Evolutionary conservation across 495 filamentous ascomycete species (phyloP).

Genomic region (Glutinoglossum americanum): DNA sequence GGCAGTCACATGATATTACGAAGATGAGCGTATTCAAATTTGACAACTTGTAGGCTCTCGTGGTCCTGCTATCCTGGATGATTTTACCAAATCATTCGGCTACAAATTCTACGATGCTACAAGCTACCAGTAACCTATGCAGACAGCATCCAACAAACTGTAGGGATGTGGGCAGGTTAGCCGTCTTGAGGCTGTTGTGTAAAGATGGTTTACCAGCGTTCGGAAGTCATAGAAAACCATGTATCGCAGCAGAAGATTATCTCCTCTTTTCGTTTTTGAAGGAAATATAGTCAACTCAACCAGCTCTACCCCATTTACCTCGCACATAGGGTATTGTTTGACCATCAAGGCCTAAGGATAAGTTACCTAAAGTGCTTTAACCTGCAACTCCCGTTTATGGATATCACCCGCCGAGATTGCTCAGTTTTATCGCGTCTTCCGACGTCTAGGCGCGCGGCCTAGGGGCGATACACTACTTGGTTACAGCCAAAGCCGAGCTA

Average conservation of each 20-base stretch:
- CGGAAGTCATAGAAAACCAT: neutral
- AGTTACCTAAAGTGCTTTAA: no score
- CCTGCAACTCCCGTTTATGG: no score
- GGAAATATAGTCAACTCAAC: neutral
- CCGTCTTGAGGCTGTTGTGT: neutral
- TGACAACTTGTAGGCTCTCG: slow-evolving; percentile 48
- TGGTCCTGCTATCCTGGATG: slow-evolving; percentile 87
- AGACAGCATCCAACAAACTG: slow-evolving; percentile 47
- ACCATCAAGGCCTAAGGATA: no score
- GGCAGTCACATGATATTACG: slow-evolving; percentile 15
- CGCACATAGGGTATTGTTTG: no score
- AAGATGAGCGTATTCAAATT: slow-evolving; percentile 4
- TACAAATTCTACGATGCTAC: slow-evolving; percentile 98
- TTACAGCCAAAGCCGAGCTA: no score
- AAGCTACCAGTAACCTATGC: slow-evolving; percentile 84
- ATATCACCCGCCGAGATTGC: no score
- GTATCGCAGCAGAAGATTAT: neutral
- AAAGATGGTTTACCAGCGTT: neutral
- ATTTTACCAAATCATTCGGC: slow-evolving; percentile 93
- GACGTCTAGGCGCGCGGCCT: no score
- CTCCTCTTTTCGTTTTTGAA: neutral
- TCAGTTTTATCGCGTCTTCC: no score
- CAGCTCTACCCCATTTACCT: neutral
- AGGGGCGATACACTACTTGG: no score
- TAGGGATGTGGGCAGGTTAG: slow-evolving; percentile 14